These are phyloP conservation scores for Eucalyptus erythrocorys DNA, from an alignment of 345 rosid genomes.

Conservation along the genomic window DNA sequence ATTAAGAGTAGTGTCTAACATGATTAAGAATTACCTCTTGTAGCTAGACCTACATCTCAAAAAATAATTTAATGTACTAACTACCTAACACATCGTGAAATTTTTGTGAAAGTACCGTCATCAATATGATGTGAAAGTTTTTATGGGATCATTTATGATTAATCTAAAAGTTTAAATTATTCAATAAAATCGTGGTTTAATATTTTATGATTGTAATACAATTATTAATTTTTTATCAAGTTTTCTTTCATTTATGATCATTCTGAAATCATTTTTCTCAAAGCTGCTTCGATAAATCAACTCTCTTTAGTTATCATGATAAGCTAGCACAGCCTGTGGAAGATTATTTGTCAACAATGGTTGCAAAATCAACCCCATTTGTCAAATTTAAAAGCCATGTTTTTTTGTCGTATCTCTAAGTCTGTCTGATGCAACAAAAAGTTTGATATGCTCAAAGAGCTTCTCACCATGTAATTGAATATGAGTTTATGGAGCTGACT, in stretches of 20 bases:
- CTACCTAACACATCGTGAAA: neutral
- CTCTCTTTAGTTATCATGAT: neutral
- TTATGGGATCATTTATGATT: neutral
- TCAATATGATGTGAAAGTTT: neutral
- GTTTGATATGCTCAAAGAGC: neutral
- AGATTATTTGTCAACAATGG: neutral
- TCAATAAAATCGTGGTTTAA: neutral
- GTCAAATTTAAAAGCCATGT: neutral
- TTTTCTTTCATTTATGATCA: neutral
- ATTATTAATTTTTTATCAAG: neutral
- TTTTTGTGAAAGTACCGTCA: neutral
- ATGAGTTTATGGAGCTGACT: neutral
- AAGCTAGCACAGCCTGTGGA: neutral
- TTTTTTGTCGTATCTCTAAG: neutral
- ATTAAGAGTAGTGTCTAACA: neutral
- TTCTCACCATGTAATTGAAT: neutral
- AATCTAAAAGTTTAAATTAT: fast-evolving
- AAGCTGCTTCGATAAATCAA: neutral
- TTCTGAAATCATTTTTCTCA: neutral
- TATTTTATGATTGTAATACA: neutral
- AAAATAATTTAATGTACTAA: neutral
- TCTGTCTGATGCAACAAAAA: neutral
- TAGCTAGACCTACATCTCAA: neutral
- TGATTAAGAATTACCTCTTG: neutral
- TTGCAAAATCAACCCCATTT: neutral